Conservation (phyloP, 2,329 filamentous ascomycete species). For the Ilyonectria sp. region DNA sequence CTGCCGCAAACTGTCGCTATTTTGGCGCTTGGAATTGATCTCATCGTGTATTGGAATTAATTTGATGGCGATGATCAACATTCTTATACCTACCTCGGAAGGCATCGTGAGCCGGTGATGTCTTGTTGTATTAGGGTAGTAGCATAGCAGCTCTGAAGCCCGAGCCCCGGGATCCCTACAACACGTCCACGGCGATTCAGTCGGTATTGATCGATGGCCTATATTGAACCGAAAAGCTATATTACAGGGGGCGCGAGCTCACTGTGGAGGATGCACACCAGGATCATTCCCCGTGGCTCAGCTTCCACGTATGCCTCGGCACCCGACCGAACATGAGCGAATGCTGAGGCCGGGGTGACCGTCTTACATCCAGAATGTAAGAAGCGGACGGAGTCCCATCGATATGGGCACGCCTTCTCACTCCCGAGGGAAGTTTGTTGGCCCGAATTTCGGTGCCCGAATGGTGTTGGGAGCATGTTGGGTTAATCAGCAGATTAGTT, state of each 20-base stretch:
- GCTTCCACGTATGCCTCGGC: not conserved
- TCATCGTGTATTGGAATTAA: no score
- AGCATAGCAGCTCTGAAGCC: no score
- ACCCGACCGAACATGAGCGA: not conserved
- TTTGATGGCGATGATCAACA: no score
- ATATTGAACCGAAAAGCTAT: not conserved
- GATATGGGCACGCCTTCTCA: not conserved
- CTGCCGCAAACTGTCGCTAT: no score
- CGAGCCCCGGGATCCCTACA: no score
- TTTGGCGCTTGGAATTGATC: no score
- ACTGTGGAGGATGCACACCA: not conserved
- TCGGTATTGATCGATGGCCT: not conserved
- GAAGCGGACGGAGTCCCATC: not conserved
- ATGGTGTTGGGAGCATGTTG: not conserved
- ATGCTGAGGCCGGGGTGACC: not conserved
- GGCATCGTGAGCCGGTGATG: no score
- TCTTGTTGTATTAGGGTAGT: no score
- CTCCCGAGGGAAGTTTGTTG: not conserved
- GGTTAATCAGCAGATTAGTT: not conserved
- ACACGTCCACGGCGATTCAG: no score
- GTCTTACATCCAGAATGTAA: not conserved
- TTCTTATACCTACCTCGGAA: no score
- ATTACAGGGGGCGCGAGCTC: not conserved
- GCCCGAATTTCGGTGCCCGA: not conserved
- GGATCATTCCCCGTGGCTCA: not conserved